These are phyloP conservation scores for Annulohypoxylon truncatum DNA, from an alignment of 2,329 filamentous ascomycete species.

Conservation along the genomic window DNA sequence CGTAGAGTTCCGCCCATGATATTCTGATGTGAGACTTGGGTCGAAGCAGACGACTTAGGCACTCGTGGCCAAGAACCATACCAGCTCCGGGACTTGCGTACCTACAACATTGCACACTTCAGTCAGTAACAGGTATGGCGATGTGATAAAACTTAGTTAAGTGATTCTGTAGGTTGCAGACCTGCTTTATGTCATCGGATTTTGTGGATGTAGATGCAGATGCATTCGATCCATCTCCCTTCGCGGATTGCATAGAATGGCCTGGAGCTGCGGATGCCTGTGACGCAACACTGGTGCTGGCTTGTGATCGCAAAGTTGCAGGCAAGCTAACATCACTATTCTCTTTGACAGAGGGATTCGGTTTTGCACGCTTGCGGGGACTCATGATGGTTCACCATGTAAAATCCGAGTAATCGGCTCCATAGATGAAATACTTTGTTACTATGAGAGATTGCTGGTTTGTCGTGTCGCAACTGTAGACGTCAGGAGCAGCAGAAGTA, in stretches of 20 bases:
- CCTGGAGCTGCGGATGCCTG: constrained; percentile 30
- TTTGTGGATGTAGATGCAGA: constrained; percentile 33
- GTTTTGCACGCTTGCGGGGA: constrained; percentile 56
- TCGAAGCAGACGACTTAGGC: constrained; percentile 69
- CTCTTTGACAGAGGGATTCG: constrained; percentile 49
- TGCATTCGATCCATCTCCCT: constrained; percentile 35
- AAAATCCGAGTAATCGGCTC: constrained; percentile 12
- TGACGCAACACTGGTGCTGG: constrained; percentile 44
- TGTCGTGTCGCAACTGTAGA: constrained; percentile 16
- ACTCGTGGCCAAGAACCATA: constrained; percentile 70
- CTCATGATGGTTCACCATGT: constrained; percentile 50
- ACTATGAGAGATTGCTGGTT: not conserved
- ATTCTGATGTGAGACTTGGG: constrained; percentile 69
- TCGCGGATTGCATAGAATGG: constrained; percentile 41
- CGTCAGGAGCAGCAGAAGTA: not conserved
- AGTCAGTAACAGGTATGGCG: constrained; percentile 28
- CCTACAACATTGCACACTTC: constrained; percentile 50
- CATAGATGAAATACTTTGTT: constrained; percentile 22
- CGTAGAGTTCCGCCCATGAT: constrained; percentile 68
- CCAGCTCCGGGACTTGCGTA: constrained; percentile 68
- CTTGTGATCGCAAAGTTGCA: constrained; percentile 37
- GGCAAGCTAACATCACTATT: constrained; percentile 39
- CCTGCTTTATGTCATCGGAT: constrained; percentile 37
- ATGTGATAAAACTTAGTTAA: not conserved
- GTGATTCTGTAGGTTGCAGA: constrained; percentile 26